These are phyloP conservation scores for Neofusicoccum laricinum DNA, from an alignment of 2,329 filamentous ascomycete species.

Conservation along the genomic window DNA sequence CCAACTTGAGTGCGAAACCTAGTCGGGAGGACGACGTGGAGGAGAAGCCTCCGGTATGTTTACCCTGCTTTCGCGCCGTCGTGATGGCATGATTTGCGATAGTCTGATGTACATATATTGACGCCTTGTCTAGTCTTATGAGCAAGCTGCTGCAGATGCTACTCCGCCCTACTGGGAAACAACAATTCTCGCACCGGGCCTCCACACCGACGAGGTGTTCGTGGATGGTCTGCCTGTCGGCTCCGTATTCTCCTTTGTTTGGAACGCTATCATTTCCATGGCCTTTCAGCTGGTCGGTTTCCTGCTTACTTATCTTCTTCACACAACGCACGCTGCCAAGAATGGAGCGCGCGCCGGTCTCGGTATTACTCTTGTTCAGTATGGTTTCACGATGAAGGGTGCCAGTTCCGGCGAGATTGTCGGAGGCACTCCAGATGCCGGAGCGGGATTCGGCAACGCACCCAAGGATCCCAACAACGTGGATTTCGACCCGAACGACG, in stretches of 20 bases:
- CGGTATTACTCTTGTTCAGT: slow-evolving; percentile 92
- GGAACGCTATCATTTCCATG: slow-evolving; percentile 96
- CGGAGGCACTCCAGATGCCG: slow-evolving; percentile 46
- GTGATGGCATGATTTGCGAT: slow-evolving; percentile 11
- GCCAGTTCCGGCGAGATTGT: slow-evolving; percentile 32
- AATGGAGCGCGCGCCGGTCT: slow-evolving; percentile 93
- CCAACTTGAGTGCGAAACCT: slow-evolving; percentile 88
- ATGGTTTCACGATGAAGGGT: slow-evolving; percentile 91
- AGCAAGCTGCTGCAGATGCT: slow-evolving; percentile 94
- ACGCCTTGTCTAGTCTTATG: slow-evolving; percentile 70
- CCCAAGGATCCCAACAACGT: slow-evolving; percentile 88
- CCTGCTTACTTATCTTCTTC: slow-evolving; percentile 93
- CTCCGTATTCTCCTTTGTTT: slow-evolving; percentile 80
- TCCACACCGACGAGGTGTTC: slow-evolving; percentile 92
- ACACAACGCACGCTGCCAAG: slow-evolving; percentile 97
- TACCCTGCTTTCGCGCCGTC: background rate
- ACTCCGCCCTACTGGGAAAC: slow-evolving; percentile 99
- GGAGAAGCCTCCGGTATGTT: slow-evolving; percentile 85
- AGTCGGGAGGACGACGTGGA: slow-evolving; percentile 79
- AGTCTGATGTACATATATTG: slow-evolving; percentile 24
- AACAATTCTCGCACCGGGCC: slow-evolving; percentile 89
- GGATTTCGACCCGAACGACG: slow-evolving; percentile 74
- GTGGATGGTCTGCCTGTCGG: slow-evolving; percentile 94
- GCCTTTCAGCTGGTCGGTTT: slow-evolving; percentile 97
- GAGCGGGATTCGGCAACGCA: slow-evolving; percentile 51